Conservation (phyloP, 768 basidiomycete species). For the Amanita pseudoporphyria region DNA sequence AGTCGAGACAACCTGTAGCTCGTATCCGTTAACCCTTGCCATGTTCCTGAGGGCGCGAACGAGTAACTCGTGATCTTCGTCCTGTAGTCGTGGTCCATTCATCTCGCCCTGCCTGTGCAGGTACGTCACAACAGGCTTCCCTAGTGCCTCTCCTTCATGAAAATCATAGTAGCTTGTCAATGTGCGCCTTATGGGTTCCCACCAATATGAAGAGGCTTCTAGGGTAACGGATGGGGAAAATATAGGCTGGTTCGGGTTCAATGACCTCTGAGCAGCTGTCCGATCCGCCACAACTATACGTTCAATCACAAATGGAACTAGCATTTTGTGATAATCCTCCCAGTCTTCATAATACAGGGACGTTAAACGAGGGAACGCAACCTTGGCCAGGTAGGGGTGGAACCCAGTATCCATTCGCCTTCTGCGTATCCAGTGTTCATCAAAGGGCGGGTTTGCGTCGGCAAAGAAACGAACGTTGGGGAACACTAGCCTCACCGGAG, state of each 20-base stretch:
- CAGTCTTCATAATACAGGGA: conserved; percentile 69
- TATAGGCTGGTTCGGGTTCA: conserved; percentile 24
- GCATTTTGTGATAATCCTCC: conserved; percentile 61
- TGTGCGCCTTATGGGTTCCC: conserved; percentile 44
- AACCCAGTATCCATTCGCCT: conserved; percentile 50
- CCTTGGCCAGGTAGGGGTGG: conserved; percentile 63
- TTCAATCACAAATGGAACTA: conserved; percentile 64
- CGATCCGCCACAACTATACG: conserved; percentile 72
- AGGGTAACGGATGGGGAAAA: conserved; percentile 36
- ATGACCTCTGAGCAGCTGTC: conserved; percentile 40
- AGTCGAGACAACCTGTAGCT: conserved; percentile 45
- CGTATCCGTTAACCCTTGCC: conserved; percentile 39
- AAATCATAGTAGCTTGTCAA: conserved; percentile 35
- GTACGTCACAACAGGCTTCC: conserved; percentile 53
- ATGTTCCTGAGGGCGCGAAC: conserved; percentile 47
- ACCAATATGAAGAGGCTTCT: conserved; percentile 53
- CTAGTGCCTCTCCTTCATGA: conserved; percentile 12
- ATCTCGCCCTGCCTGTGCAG: conserved; percentile 50
- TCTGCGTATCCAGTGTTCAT: conserved; percentile 28
- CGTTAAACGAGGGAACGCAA: conserved; percentile 62
- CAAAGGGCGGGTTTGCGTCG: conserved; percentile 29
- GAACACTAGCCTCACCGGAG: conserved; percentile 68
- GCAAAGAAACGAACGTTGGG: conserved; percentile 57
- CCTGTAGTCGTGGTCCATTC: conserved; percentile 38
- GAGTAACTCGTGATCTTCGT: conserved; percentile 50